Evolutionary conservation across 129 eudicot genomes (phyloP), one percentile per base, ranked within the genome.

Genomic region (Flaveria robusta): DNA sequence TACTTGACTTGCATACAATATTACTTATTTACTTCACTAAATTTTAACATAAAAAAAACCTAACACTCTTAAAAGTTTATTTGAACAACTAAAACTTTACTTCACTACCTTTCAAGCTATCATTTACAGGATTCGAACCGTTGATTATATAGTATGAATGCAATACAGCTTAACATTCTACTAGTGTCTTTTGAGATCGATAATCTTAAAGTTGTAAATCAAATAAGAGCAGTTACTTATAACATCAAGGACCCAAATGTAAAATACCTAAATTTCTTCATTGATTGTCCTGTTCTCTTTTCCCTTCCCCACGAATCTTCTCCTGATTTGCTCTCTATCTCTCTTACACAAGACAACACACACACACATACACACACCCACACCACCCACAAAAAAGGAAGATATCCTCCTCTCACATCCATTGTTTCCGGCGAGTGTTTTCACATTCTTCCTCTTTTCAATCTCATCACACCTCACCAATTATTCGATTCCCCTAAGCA

Each of bases 271-370:
- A 43, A 45, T 60, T 13, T 23, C 84, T 16, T 56, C 83, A 23
- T 74, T 78, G 77, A 14, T 59, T 76, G 70, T 65, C 75, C 31
- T 43, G 63, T 70, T 62, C 66, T 64, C 82, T 71, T 72, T 65
- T 58, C 67, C 74, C 72, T 64, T 69, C 69, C 67, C 78, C 71
- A 64, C 86, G 72, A 76, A 76, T 82, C 82, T 70, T 80, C 72
- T 77, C 71, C 74, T 77, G 75, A 77, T 72, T 77, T 82, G 80
- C 79, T 77, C 54, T 42, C 82, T 54, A 49, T 58, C 69, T 67
- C 54, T 77, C 75, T 58, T 50, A 64, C 71, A 55, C 56, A 34
- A 52, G 7, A 22, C 50, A 68, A 39, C 67, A 22, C 55, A 7
- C n/a, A 8, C 11, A 19, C 47, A 20, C 1, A 18, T 9, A 0